Base-by-base conservation (phyloP, 305 asterid genomes). In the Plantago coronopus region DNA sequence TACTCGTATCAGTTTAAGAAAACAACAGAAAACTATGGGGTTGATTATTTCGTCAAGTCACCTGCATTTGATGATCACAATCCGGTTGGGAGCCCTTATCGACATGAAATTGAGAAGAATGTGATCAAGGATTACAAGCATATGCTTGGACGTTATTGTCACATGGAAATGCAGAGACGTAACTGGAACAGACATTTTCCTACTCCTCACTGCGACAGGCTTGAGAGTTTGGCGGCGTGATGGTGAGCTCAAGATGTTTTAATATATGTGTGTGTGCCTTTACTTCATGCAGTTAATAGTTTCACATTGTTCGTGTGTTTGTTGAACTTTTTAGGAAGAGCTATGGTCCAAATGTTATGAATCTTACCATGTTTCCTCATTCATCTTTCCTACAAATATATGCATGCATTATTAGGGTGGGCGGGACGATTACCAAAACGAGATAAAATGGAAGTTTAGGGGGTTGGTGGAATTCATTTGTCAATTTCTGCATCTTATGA, bases 161-260 rank as follows among this genome's bases (percentile, higher is more conserved):
- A 87, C 76, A 76, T 89, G 69, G 99, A 93, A 77, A 81, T 87
- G 75, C 97, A 87, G 85, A 83, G 99, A 86, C 95, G 91, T 51
- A 95, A 89, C n/a, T 89, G 97, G 97, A 89, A 78, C 74, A 78
- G 94, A 77, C 76, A 86, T 54, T 78, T 87, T 51, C 97, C 97
- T 18, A 89, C 95, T 62, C 88, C 96, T 69, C 85, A 91, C 63
- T 84, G 95, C 21, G 95, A 83, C 65, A 79, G 69, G 78, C 88
- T 86, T 49, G 81, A 81, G 54, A 82, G 78, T 73, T 84, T 88
- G 51, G 76, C 75, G 44, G 83, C 87, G 18, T 86, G 87, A 84
- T 70, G 83, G 83, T 81, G 66, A 66, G 89, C 72, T 62, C 54
- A 37, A 18, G 17, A 43, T 63, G 59, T 48, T 51, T 14, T 5